phyloP scores from a whole-genome alignment of 306 rosid genomes.

The Hippophae rhamnoides region DNA sequence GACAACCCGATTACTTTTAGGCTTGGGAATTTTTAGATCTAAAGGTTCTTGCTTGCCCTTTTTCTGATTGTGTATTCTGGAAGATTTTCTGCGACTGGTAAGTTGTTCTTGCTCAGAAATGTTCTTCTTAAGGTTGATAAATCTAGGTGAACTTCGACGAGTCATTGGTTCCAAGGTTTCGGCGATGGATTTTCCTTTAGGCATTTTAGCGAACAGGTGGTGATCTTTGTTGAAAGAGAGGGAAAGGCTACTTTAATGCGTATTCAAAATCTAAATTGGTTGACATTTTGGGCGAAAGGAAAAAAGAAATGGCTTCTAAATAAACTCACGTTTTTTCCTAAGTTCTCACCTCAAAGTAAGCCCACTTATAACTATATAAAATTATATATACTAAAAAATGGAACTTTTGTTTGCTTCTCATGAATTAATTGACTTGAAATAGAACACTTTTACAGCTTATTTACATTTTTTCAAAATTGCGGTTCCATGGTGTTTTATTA shows the following conservation, averaged over 20 bases:
- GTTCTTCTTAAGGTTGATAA: conserved; percentile 11
- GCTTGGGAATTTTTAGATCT: conserved; percentile 7
- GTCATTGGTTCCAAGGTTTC: conserved; percentile 7
- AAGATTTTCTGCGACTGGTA: conserved; percentile 18
- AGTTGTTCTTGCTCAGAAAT: conserved; percentile 1
- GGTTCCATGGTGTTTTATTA: no score
- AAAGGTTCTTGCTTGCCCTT: conserved; percentile 3
- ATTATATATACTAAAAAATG: no score
- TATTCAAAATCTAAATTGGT: conserved; percentile 11
- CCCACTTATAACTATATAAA: no score
- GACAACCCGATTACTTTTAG: conserved; percentile 8
- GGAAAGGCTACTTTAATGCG: neutral
- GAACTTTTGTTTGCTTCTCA: no score
- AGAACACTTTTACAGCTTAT: no score
- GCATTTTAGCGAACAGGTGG: conserved; percentile 53
- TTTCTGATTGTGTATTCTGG: conserved; percentile 7
- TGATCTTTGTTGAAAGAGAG: conserved; percentile 24
- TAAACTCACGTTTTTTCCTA: no score
- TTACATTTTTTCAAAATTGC: no score
- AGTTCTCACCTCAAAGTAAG: no score
- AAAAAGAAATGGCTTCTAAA: no score
- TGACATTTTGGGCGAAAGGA: no score
- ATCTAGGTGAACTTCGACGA: conserved; percentile 53
- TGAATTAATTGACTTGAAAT: no score
- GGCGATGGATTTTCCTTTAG: conserved; percentile 19